A percentile compares a stretch with the other conserved stretches of the same genome.
phyloP scores from a whole-genome alignment of 768 basidiomycete species.

The Mycena galopus region DNA sequence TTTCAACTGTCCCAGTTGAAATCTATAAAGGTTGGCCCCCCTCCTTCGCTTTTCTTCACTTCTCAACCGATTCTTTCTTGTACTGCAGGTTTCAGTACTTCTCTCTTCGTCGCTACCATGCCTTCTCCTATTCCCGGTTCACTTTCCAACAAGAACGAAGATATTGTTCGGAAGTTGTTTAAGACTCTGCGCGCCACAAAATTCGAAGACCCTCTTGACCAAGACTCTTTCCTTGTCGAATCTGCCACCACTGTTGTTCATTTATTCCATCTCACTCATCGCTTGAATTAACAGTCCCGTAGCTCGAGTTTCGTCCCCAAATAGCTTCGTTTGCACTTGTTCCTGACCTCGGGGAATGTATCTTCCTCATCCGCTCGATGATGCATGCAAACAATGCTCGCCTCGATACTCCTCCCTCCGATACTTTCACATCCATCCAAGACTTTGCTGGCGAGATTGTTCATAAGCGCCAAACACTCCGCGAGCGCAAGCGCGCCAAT shows the following conservation, averaged over 20 bases:
- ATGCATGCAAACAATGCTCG: neutral
- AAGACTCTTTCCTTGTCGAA: neutral
- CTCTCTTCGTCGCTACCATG: neutral
- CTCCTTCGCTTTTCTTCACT: too few species aligned
- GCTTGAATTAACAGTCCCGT: neutral
- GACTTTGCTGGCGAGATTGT: conserved; percentile 11
- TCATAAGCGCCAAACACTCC: neutral
- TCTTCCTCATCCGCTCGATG: neutral
- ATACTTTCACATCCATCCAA: neutral
- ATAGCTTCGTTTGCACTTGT: neutral
- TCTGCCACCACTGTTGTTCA: neutral
- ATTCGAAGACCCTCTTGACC: neutral
- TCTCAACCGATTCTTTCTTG: too few species aligned
- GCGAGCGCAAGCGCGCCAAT: neutral
- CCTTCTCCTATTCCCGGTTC: neutral
- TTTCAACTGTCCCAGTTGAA: too few species aligned
- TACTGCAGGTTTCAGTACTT: too few species aligned
- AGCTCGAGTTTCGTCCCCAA: neutral
- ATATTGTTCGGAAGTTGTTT: neutral
- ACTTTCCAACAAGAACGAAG: neutral
- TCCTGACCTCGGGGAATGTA: neutral
- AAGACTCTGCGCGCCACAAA: neutral
- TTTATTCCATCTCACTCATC: neutral
- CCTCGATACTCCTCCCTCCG: neutral
- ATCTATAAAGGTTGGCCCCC: too few species aligned